Evolutionary conservation across 2,329 filamentous ascomycete species (phyloP).

Genomic region (Neopestalotiopsis sp.): DNA sequence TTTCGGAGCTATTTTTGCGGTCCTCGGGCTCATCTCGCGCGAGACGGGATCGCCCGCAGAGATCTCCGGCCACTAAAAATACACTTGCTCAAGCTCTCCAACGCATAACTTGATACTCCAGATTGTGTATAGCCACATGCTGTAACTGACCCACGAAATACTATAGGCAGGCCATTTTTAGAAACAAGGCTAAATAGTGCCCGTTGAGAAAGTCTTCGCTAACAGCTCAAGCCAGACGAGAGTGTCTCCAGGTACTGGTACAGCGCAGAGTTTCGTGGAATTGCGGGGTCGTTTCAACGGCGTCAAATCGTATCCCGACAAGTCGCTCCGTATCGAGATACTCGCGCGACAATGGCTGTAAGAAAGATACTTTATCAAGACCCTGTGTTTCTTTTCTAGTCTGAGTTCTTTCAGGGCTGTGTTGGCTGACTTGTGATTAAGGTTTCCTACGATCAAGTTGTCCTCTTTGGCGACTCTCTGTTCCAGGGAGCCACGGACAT

Average conservation of each 20-base stretch:
- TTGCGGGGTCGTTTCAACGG: neutral
- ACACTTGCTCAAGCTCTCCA: neutral
- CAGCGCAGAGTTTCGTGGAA: neutral
- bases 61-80: neutral
- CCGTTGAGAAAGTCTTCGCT: too few relatives aligned
- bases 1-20: neutral
- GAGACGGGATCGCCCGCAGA: neutral
- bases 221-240: neutral
- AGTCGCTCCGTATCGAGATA: neutral
- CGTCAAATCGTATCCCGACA: neutral
- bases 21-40: neutral
- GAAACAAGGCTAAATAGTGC: too few relatives aligned
- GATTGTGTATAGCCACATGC: neutral
- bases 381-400: neutral
- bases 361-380: neutral
- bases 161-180: too few relatives aligned
- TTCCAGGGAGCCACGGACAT: constrained; percentile 71
- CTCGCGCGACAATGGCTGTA: neutral
- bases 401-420: neutral
- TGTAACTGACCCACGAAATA: too few relatives aligned
- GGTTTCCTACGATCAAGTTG: constrained; percentile 71
- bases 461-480: constrained; percentile 91
- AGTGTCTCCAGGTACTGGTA: neutral
- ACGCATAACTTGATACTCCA: neutral
- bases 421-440: constrained; percentile 27